Evolutionary conservation across 208 protist species (phyloP).

Genomic region (Trypanosoma avium): DNA sequence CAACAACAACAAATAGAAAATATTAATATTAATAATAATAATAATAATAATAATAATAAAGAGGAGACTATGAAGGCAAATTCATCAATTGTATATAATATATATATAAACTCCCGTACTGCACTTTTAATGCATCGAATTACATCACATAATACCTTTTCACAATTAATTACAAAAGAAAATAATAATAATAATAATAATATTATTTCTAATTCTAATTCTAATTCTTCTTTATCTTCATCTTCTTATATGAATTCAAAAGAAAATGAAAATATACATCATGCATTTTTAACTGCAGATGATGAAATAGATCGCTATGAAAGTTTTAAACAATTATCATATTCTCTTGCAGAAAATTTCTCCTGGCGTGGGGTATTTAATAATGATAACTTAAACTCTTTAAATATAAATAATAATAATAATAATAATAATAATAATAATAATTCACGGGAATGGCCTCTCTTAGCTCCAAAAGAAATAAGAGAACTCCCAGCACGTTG

Average conservation of each 20-base stretch:
- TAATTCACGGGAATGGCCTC: neutral
- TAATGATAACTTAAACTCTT: no score
- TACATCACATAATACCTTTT: neutral
- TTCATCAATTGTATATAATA: constrained; percentile 12
- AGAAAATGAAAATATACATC: no score
- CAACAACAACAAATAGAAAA: no score
- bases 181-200: no score
- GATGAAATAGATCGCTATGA: constrained; percentile 24
- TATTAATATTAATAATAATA: no score
- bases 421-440: constrained; percentile 24
- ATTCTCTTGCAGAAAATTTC: constrained; percentile 1
- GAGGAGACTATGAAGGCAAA: no score
- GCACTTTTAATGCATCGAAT: constrained; percentile 2
- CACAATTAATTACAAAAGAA: no score
- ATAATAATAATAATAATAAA: no score
- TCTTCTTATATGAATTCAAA: no score
- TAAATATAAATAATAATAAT: neutral
- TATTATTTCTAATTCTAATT: no score
- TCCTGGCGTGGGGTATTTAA: neutral
- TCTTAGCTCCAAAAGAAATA: constrained; percentile 29
- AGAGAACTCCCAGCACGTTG: constrained; percentile 64
- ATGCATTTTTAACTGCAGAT: neutral
- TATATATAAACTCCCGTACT: constrained; percentile 4
- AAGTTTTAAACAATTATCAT: neutral
- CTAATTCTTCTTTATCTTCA: no score